phyloP scores from a whole-genome alignment of 257 asterid species.

The Scutellaria barbata region DNA sequence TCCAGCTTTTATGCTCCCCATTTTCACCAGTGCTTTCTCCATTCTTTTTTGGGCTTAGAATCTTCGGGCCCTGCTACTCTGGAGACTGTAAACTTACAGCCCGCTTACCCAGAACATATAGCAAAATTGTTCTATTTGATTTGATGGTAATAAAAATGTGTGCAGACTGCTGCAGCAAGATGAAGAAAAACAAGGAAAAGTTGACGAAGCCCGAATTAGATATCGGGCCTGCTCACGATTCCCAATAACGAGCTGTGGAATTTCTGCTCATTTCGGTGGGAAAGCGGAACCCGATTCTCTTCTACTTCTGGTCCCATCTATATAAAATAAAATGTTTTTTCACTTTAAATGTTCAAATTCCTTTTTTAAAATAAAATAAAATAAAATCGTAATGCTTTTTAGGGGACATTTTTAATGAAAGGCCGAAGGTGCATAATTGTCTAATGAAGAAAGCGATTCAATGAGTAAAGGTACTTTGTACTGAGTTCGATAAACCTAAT shows the following conservation, averaged over 20 bases:
- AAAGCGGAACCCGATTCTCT: conserved; percentile 38
- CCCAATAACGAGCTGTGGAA: conserved; percentile 41
- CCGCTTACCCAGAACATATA: background rate
- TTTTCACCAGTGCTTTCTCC: conserved; percentile 69
- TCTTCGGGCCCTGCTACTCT: background rate
- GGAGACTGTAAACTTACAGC: no score
- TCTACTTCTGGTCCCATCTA: conserved; percentile 28
- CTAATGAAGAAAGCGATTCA: background rate
- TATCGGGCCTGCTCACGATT: conserved; percentile 38
- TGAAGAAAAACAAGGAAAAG: conserved; percentile 30
- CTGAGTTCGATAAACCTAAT: no score
- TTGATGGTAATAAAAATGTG: background rate
- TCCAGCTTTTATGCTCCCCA: conserved; percentile 73
- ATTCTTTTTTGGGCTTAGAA: conserved; percentile 32
- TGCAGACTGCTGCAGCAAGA: conserved; percentile 12
- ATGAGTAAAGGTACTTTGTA: background rate
- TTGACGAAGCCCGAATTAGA: conserved; percentile 30
- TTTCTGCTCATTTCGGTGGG: conserved; percentile 41
- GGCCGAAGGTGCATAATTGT: background rate
- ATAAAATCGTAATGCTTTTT: no score
- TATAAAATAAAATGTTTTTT: background rate
- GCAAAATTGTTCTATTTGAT: background rate
- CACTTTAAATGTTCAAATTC: no score
- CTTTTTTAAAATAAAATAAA: background rate
- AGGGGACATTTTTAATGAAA: conserved; percentile 3